Base-by-base conservation (phyloP, 2,329 filamentous ascomycete species). In the Dryadomyces quercus-mongolicae region DNA sequence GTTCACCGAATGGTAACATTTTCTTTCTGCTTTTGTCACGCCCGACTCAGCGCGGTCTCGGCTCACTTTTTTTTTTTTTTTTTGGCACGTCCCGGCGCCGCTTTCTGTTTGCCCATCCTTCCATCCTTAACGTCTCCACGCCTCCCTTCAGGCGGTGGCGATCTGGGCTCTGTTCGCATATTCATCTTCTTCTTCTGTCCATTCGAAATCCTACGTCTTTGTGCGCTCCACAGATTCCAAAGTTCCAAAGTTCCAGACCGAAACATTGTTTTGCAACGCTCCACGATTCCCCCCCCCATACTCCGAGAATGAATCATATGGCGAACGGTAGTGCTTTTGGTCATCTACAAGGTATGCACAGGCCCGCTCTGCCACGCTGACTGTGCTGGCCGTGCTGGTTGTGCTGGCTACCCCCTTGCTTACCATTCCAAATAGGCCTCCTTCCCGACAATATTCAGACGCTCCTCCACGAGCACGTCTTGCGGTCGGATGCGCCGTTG, bases 401-500 rank as follows among this genome's bases (percentile, higher is more conserved):
- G n/a, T n/a, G 25, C 8, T 8, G 25, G 25, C 25, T 5, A 4
- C 25, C 25, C 25, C 25, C 25, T 31, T 8, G 25, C 25, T 31
- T 31, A 31, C 25, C 25, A 31, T 31, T 8, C 25, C 25, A 4
- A 31, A 4, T 5, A 31, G 25, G 25, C 25, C 25, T 31, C 52
- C 65, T 74, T 58, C 66, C 68, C 46, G 63, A 67, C 38, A 51
- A 57, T 38, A 59, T 77, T 55, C 68, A 76, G 51, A 71, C 74
- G 40, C 67, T 75, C n/a, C 65, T 78, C 54, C 65, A 75, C 62
- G 70, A 70, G 46, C 68, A 80, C 66, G 60, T 78, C 56, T 67
- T 79, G 49, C 67, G 71, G 63, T 71, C 71, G 16, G 63, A 69
- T 50, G 71, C 74, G 5, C 71, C 74, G 8, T 57, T 78, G 15